A percentile compares a stretch with the other conserved stretches of the same genome.
Evolutionary conservation across 306 rosid genomes (phyloP).

Genomic region (Ammopiptanthus mongolicus): DNA sequence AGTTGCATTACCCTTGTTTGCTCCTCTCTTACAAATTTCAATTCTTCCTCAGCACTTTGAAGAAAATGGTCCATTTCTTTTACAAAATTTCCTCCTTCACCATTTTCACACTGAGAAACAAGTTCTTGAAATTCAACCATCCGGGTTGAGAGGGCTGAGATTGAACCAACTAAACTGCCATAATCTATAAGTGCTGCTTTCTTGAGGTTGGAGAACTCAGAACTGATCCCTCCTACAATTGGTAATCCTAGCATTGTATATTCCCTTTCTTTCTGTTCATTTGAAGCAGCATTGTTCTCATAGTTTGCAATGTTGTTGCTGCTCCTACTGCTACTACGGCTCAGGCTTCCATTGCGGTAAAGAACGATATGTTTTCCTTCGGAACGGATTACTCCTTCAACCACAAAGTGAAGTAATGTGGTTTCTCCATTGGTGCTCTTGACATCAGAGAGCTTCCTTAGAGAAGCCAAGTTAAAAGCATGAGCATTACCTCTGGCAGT

Average conservation of each 20-base stretch:
- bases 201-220: constrained; percentile 67
- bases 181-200: constrained; percentile 62
- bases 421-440: constrained; percentile 68
- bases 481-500: constrained; percentile 84
- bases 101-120: constrained; percentile 31
- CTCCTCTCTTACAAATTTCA: constrained; percentile 36
- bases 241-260: constrained; percentile 64
- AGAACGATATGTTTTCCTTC: constrained; percentile 66
- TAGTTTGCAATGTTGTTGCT: constrained; percentile 13
- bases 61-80: constrained; percentile 59
- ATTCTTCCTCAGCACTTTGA: constrained; percentile 41
- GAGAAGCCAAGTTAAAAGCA: constrained; percentile 69
- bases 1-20: constrained; percentile 47
- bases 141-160: constrained; percentile 36
- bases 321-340: constrained; percentile 34
- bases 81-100: constrained; percentile 40
- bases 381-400: constrained; percentile 74
- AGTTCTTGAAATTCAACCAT: constrained; percentile 31
- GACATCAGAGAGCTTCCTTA: constrained; percentile 78
- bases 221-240: constrained; percentile 73
- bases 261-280: constrained; percentile 58
- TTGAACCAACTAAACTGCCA: constrained; percentile 34
- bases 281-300: constrained; percentile 19
- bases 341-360: constrained; percentile 40
- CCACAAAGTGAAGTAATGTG: constrained; percentile 81